Conservation (phyloP, 176 grass and related monocot genomes). For the Pharus latifolius region DNA sequence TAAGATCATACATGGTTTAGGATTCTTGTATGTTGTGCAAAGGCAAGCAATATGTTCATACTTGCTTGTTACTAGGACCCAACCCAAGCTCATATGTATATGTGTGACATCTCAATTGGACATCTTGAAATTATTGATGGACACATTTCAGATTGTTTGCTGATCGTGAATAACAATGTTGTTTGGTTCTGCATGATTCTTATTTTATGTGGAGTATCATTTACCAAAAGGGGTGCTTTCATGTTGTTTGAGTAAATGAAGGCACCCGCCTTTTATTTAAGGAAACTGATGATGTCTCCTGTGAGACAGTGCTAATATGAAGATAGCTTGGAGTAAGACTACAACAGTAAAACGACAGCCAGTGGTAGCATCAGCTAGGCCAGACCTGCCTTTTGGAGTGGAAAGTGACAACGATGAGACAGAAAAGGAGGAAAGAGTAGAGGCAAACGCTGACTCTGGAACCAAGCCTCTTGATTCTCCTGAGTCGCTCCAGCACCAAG, state of each 20-base stretch:
- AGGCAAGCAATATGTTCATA: not conserved
- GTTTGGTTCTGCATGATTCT: not conserved
- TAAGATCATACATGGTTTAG: not conserved
- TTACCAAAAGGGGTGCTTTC: not conserved
- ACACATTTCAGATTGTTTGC: not conserved
- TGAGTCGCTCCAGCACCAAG: constrained; percentile 36
- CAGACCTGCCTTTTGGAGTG: constrained; percentile 23
- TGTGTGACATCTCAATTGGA: not conserved
- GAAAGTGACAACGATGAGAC: constrained; percentile 6
- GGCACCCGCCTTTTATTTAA: not conserved
- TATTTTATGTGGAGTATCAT: too few relatives aligned
- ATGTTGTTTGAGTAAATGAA: not conserved
- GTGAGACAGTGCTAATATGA: constrained; percentile 22
- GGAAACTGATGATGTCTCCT: not conserved
- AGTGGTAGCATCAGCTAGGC: not conserved
- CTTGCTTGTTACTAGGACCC: not conserved
- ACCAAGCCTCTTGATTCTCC: not conserved
- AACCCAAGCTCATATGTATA: not conserved
- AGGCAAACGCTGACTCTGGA: not conserved
- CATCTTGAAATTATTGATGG: not conserved
- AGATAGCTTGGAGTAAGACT: constrained; percentile 35
- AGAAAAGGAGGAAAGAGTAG: constrained; percentile 6
- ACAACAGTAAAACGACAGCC: constrained; percentile 9
- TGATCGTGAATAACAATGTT: not conserved
- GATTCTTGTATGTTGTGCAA: not conserved